Percentiles rank a stretch among this genome's conserved stretches.
phyloP scores from a whole-genome alignment of 2,329 filamentous ascomycete species.

The Ploettnerulaceae sp. region DNA sequence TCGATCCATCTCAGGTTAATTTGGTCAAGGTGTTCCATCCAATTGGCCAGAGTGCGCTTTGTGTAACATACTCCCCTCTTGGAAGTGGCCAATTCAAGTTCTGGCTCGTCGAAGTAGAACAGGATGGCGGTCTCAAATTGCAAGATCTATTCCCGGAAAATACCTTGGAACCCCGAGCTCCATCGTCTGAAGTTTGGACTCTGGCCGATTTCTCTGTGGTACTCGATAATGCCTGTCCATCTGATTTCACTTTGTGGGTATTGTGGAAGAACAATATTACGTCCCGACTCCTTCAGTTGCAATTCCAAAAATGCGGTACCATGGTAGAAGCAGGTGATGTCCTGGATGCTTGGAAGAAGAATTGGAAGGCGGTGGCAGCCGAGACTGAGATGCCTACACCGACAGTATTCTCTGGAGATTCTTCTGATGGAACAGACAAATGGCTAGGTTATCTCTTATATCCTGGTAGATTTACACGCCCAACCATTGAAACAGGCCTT shows the following conservation, averaged over 20 bases:
- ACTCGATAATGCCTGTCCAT: conserved; percentile 45
- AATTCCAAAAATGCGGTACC: conserved; percentile 52
- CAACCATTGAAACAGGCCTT: conserved; percentile 79
- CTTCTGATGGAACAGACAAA: conserved; percentile 69
- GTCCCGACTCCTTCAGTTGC: conserved; percentile 68
- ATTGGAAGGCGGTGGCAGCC: conserved; percentile 64
- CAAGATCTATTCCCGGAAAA: conserved; percentile 65
- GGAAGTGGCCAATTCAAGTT: conserved; percentile 91
- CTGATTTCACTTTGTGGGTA: conserved; percentile 62
- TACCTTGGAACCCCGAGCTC: conserved; percentile 64
- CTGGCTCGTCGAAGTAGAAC: conserved; percentile 67
- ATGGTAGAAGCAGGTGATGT: conserved; percentile 6
- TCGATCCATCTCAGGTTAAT: conserved; percentile 74
- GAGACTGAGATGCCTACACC: conserved; percentile 46
- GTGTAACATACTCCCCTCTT: conserved; percentile 83
- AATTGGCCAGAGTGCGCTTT: conserved; percentile 47
- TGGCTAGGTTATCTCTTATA: conserved; percentile 83
- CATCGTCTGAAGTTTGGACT: conserved; percentile 72
- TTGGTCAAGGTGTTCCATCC: conserved; percentile 71
- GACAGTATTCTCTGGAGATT: conserved; percentile 56
- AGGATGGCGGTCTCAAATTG: conserved; percentile 55
- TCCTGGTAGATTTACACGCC: conserved; percentile 73
- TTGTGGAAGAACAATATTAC: conserved; percentile 82
- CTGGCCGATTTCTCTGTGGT: conserved; percentile 70
- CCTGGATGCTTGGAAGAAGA: conserved; percentile 50